Evolutionary conservation across 2,329 filamentous ascomycete genomes (phyloP).

Genomic region (Sarocladium kiliense): DNA sequence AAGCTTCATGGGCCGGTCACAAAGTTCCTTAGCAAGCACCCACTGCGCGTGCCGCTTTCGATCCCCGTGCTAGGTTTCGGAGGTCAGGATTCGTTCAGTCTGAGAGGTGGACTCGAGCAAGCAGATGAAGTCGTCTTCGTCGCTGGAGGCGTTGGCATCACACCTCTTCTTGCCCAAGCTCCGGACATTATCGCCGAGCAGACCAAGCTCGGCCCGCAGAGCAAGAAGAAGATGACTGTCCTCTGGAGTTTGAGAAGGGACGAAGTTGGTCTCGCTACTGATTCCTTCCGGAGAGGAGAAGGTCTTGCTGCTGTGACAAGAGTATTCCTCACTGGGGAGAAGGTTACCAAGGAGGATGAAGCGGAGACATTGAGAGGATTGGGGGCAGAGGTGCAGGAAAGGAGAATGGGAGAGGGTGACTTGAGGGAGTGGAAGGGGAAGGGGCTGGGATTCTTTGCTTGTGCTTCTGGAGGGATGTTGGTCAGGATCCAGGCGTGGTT

Average conservation of each 20-base stretch:
- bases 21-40: conserved; percentile 54
- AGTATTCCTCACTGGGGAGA: conserved; percentile 59
- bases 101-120: conserved; percentile 20
- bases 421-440: conserved; percentile 32
- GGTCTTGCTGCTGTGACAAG: conserved; percentile 24
- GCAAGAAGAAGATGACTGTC: conserved; percentile 40
- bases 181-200: background rate
- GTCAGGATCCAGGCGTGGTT: conserved; percentile 44
- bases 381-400: conserved; percentile 27
- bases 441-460: conserved; percentile 46
- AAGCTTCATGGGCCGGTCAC: conserved; percentile 67
- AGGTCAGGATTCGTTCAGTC: conserved; percentile 46
- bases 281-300: background rate
- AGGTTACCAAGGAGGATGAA: conserved; percentile 24
- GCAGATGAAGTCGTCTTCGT: conserved; percentile 51
- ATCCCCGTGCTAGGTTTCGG: conserved; percentile 69
- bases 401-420: conserved; percentile 36
- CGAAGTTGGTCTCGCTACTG: background rate
- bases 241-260: conserved; percentile 47
- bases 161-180: conserved; percentile 71
- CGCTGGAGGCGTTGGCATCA: conserved; percentile 78
- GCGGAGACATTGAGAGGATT: conserved; percentile 27
- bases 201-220: background rate
- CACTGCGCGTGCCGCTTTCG: conserved; percentile 41
- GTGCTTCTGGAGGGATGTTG: conserved; percentile 38